phyloP scores from a whole-genome alignment of 2,329 filamentous ascomycete genomes.

The Neofusicoccum ribis region DNA sequence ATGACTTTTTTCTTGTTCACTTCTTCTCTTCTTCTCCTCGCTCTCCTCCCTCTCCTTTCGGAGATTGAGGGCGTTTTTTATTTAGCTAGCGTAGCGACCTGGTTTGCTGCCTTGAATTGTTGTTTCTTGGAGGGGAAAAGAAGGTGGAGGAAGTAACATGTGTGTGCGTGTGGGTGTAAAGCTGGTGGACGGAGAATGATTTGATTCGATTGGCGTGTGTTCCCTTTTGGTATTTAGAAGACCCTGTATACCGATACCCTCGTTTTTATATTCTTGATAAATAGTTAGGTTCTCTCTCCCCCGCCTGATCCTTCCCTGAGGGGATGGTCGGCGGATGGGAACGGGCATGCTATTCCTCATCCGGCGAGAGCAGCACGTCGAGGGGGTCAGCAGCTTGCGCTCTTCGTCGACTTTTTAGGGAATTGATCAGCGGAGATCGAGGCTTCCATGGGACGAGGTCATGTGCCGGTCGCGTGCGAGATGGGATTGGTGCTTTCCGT shows the following conservation, averaged over 20 bases:
- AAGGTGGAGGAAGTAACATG: background rate
- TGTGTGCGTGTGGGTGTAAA: background rate
- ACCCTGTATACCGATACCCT: conserved; percentile 10
- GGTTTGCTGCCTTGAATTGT: background rate
- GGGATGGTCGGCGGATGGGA: too few species aligned
- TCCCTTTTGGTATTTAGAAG: conserved; percentile 5
- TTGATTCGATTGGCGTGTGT: background rate
- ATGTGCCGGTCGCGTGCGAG: too few species aligned
- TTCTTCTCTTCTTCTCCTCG: background rate
- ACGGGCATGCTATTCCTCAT: too few species aligned
- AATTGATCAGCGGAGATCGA: too few species aligned
- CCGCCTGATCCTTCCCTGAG: too few species aligned
- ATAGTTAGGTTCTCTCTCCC: background rate
- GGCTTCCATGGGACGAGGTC: too few species aligned
- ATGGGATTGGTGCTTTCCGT: too few species aligned
- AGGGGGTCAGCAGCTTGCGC: too few species aligned
- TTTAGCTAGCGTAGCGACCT: background rate
- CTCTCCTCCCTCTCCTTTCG: background rate
- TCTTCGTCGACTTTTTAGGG: too few species aligned
- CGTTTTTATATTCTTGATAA: conserved; percentile 1
- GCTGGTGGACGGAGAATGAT: background rate
- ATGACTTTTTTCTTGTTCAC: background rate
- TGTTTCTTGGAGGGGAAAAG: background rate
- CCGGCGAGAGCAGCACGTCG: too few species aligned
- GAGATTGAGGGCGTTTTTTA: background rate